Percentiles rank a stretch among this genome's conserved stretches.
These are phyloP conservation scores for Pythium volutum DNA, from an alignment of 352 stramenopile genomes.

Conservation along the genomic window DNA sequence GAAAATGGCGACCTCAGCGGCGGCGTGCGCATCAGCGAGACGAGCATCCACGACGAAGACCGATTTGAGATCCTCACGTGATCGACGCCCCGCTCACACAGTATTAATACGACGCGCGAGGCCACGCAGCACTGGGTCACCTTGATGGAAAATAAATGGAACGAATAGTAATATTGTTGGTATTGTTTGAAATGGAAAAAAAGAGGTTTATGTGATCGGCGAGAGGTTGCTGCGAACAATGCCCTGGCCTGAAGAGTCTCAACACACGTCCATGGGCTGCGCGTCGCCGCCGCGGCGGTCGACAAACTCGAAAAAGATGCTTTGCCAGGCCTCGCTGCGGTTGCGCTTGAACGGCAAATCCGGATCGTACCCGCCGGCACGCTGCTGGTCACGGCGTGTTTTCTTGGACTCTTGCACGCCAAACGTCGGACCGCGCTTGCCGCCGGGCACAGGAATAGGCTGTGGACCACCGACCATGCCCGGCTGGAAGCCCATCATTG, in stretches of 20 bases:
- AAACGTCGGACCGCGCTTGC: conserved; percentile 77
- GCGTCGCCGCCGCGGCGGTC: conserved; percentile 19
- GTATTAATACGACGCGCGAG: too few relatives aligned
- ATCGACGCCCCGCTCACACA: neutral
- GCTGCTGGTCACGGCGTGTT: conserved; percentile 73
- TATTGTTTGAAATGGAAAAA: neutral
- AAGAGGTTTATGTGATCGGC: too few relatives aligned
- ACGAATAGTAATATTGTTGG: neutral
- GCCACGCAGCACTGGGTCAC: neutral
- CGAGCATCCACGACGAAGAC: conserved; percentile 45
- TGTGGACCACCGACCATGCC: conserved; percentile 69
- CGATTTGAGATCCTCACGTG: conserved; percentile 65
- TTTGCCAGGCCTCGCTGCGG: conserved; percentile 70
- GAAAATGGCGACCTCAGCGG: conserved; percentile 30
- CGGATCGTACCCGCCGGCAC: conserved; percentile 74
- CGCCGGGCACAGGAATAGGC: conserved; percentile 69
- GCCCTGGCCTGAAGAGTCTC: neutral
- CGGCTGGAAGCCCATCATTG: conserved; percentile 87
- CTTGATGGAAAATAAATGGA: conserved; percentile 1
- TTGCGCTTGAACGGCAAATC: conserved; percentile 80
- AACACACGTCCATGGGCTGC: conserved; percentile 30
- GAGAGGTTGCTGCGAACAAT: too few relatives aligned
- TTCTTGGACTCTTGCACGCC: conserved; percentile 79
- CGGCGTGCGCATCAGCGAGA: conserved; percentile 65
- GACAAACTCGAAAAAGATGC: conserved; percentile 67